Percentiles rank a stretch among this genome's conserved stretches.
Conservation (phyloP, 2,329 filamentous ascomycete genomes). For the Xylariaceae sp. region DNA sequence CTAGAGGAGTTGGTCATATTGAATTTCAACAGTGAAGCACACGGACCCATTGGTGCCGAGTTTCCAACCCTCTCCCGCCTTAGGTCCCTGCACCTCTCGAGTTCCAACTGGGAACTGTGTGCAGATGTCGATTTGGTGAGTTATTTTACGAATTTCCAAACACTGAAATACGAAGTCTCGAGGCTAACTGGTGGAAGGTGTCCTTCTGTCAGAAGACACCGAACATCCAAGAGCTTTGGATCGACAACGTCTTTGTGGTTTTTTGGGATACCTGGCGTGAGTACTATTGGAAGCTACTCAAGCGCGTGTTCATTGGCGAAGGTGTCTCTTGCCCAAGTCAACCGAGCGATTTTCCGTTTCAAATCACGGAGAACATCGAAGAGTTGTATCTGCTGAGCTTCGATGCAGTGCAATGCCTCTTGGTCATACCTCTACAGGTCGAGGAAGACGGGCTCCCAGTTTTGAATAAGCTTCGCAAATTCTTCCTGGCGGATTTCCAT, state of each 20-base stretch:
- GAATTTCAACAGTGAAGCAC: neutral
- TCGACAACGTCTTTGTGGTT: slow-evolving; percentile 11
- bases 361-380: slow-evolving; percentile 5
- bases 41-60: slow-evolving; percentile 6
- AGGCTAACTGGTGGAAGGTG: slow-evolving; percentile 14
- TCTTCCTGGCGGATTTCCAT: too few species aligned
- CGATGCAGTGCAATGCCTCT: neutral
- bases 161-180: neutral
- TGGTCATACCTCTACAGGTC: neutral
- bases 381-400: slow-evolving; percentile 9
- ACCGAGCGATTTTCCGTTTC: neutral
- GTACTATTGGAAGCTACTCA: slow-evolving; percentile 14
- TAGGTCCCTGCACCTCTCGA: slow-evolving; percentile 8
- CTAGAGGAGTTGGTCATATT: slow-evolving; percentile 24
- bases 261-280: slow-evolving; percentile 6
- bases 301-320: slow-evolving; percentile 9
- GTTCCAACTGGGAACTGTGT: too few species aligned
- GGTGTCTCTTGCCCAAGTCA: neutral
- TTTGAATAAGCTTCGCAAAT: too few species aligned
- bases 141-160: too few species aligned
- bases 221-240: slow-evolving; percentile 24
- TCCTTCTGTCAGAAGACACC: slow-evolving; percentile 16
- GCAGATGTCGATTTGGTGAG: slow-evolving; percentile 16
- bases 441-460: neutral
- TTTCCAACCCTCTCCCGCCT: slow-evolving; percentile 15